A percentile compares a stretch with the other conserved stretches of the same genome.
These are phyloP conservation scores for Dendrostoma leiphaemia DNA, from an alignment of 2,329 filamentous ascomycete genomes.

Conservation along the genomic window DNA sequence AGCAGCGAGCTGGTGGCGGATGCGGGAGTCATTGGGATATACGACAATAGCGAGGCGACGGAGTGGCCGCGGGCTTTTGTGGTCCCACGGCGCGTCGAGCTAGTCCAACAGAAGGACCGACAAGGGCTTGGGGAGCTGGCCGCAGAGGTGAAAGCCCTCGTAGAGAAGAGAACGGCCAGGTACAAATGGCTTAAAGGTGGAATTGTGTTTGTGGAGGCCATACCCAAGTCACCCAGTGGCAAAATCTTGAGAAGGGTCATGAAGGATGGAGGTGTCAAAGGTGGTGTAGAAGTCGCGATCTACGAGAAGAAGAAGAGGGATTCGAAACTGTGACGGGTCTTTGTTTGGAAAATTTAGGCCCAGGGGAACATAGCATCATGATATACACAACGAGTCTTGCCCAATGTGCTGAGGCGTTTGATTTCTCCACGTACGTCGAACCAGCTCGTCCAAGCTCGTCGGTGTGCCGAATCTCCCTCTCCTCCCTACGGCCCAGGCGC, in stretches of 20 bases:
- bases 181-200: constrained; percentile 69
- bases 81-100: constrained; percentile 33
- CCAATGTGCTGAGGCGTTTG: too few species aligned
- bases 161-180: constrained; percentile 57
- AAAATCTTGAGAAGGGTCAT: constrained; percentile 43
- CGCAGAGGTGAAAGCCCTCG: constrained; percentile 53
- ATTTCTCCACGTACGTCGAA: too few species aligned
- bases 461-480: too few species aligned
- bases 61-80: constrained; percentile 59
- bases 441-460: too few species aligned
- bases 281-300: constrained; percentile 34
- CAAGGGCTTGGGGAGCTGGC: constrained; percentile 43
- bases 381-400: too few species aligned
- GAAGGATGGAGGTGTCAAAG: constrained; percentile 34
- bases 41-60: constrained; percentile 51
- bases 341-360: too few species aligned
- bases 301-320: constrained; percentile 55
- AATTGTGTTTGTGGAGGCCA: constrained; percentile 62
- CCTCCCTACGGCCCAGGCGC: too few species aligned
- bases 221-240: constrained; percentile 65
- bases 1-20: constrained; percentile 39
- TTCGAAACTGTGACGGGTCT: constrained; percentile 50
- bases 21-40: constrained; percentile 55
- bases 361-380: too few species aligned
- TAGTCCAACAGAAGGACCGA: constrained; percentile 24